Percentiles rank a stretch among this genome's conserved stretches.
Conservation (phyloP, 2,329 filamentous ascomycete species). For the Colletotrichum filicis region DNA sequence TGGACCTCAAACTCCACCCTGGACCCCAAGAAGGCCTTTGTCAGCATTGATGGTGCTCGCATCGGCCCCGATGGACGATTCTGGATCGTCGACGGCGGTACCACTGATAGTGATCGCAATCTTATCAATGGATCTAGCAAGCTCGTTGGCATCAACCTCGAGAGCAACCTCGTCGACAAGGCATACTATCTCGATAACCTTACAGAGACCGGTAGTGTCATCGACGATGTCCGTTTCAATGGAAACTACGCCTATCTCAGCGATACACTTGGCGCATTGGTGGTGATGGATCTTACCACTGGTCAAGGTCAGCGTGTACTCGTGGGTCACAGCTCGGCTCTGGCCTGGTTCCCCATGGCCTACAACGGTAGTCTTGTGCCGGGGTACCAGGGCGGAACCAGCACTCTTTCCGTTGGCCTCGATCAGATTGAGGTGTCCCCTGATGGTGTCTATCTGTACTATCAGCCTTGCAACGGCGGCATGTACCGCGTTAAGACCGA, state of each 20-base stretch:
- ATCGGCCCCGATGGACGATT: slow-evolving; percentile 14
- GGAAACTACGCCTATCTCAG: slow-evolving; percentile 14
- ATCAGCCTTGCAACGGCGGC: slow-evolving; percentile 20
- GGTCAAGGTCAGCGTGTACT: neutral
- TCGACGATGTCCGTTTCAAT: slow-evolving; percentile 9
- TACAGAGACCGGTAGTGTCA: neutral
- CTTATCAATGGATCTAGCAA: slow-evolving; percentile 7
- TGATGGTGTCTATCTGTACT: slow-evolving; percentile 15
- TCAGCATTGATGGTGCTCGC: slow-evolving; percentile 5
- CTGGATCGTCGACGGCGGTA: slow-evolving; percentile 14
- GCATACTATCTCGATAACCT: slow-evolving; percentile 13
- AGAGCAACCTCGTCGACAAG: slow-evolving; percentile 11
- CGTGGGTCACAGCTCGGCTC: neutral
- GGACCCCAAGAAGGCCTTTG: slow-evolving; percentile 10
- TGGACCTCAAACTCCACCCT: slow-evolving; percentile 7
- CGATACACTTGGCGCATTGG: slow-evolving; percentile 11
- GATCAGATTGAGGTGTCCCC: slow-evolving; percentile 15
- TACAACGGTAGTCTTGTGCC: slow-evolving; percentile 17
- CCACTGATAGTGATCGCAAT: neutral
- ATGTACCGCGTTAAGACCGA: slow-evolving; percentile 18
- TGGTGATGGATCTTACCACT: neutral
- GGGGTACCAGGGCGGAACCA: slow-evolving; percentile 2
- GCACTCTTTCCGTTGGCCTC: slow-evolving; percentile 10
- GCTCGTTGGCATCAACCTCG: slow-evolving; percentile 12
- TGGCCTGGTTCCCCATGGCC: slow-evolving; percentile 16